phyloP scores from a whole-genome alignment of 148 eudicot genomes.

The Fallopia convolvulus region DNA sequence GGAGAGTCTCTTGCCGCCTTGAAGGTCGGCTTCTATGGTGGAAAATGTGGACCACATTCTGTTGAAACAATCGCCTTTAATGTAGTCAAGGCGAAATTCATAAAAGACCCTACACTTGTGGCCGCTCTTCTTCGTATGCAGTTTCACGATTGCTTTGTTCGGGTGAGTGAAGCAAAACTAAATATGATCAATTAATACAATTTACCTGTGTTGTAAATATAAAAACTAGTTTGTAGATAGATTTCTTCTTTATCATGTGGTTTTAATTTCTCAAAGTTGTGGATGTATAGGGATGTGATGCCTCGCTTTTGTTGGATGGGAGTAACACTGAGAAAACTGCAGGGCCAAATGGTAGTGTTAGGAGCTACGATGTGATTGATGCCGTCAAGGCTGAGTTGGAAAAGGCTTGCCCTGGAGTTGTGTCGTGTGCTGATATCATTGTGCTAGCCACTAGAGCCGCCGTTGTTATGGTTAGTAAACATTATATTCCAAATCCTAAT shows the following conservation, averaged over 20 bases:
- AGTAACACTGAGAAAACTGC: background rate
- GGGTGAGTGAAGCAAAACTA: conserved; percentile 13
- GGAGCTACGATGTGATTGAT: conserved; percentile 2
- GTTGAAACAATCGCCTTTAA: conserved; percentile 29
- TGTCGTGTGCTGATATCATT: conserved; percentile 4
- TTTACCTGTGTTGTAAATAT: background rate
- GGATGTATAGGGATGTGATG: conserved; percentile 43
- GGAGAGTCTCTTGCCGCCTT: conserved; percentile 19
- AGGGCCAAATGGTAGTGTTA: background rate
- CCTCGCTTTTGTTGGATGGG: conserved; percentile 40
- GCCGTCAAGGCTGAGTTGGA: background rate
- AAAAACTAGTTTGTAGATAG: background rate
- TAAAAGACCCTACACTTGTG: conserved; percentile 16
- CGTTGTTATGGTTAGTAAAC: background rate
- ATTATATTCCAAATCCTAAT: no score
- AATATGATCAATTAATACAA: background rate
- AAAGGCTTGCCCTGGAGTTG: conserved; percentile 5
- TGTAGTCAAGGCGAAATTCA: conserved; percentile 12
- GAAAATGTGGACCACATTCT: conserved; percentile 25
- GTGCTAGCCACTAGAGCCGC: background rate
- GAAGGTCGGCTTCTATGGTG: conserved; percentile 32
- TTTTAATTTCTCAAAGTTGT: background rate
- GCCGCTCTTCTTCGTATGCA: conserved; percentile 44
- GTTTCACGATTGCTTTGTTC: conserved; percentile 52
- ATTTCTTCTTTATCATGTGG: no score